These are phyloP conservation scores for Erodium trifolium DNA, from an alignment of 441 rosid species.

Conservation along the genomic window DNA sequence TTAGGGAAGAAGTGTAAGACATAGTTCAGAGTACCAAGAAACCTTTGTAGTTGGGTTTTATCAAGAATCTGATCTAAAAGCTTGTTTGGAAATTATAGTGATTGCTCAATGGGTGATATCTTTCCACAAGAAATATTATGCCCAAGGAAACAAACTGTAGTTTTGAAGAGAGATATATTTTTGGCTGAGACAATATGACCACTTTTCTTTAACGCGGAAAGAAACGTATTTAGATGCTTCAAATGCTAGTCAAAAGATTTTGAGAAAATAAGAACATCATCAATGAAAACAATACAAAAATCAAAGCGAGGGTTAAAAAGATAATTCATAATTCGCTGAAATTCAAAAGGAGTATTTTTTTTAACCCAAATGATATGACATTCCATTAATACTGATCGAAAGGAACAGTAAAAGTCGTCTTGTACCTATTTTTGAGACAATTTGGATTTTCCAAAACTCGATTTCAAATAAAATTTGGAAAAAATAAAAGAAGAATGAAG, in stretches of 20 bases:
- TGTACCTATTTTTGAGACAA: background rate
- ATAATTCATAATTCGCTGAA: too few relatives aligned
- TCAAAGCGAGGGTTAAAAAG: background rate
- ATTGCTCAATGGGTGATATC: background rate
- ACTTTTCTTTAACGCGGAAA: background rate
- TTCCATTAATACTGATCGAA: constrained; percentile 8
- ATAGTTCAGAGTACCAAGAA: constrained; percentile 1
- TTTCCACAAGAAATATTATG: background rate
- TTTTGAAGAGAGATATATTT: too few relatives aligned
- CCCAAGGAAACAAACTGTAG: too few relatives aligned
- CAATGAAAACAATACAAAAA: too few relatives aligned
- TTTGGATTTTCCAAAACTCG: background rate
- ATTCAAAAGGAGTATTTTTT: too few relatives aligned
- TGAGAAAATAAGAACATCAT: too few relatives aligned
- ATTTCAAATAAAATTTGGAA: background rate
- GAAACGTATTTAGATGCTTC: background rate
- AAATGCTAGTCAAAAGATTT: background rate
- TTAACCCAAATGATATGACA: constrained; percentile 12
- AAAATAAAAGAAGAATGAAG: background rate
- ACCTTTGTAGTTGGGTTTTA: constrained; percentile 7
- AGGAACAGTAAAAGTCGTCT: background rate
- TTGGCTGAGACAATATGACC: background rate
- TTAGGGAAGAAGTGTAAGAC: background rate
- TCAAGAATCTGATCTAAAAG: background rate
- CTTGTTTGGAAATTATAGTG: background rate